phyloP scores from a whole-genome alignment of 2,329 filamentous ascomycete species.

The Botrytis hyacinthi region DNA sequence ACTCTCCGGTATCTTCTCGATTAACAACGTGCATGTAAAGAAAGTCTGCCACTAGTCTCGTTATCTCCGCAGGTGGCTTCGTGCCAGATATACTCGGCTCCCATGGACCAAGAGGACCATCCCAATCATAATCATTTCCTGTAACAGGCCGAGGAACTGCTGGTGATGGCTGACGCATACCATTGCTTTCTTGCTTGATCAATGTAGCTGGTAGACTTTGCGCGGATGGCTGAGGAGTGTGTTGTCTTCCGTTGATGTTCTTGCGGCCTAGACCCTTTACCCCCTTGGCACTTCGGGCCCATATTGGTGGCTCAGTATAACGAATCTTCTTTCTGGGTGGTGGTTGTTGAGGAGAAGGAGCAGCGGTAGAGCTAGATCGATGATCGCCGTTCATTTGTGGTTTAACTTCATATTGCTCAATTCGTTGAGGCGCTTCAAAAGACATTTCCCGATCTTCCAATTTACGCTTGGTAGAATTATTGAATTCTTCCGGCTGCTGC shows the following conservation, averaged over 20 bases:
- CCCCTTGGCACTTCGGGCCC: slow-evolving; percentile 36
- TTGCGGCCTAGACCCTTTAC: slow-evolving; percentile 27
- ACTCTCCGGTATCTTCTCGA: slow-evolving; percentile 63
- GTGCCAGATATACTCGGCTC: slow-evolving; percentile 67
- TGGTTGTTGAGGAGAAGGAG: slow-evolving; percentile 40
- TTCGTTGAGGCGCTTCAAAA: slow-evolving; percentile 26
- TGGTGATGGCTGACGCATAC: slow-evolving; percentile 28
- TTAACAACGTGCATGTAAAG: slow-evolving; percentile 69
- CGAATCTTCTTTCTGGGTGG: slow-evolving; percentile 50
- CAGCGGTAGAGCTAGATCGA: slow-evolving; percentile 22
- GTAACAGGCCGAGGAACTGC: slow-evolving; percentile 21
- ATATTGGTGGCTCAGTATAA: slow-evolving; percentile 53
- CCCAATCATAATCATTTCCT: slow-evolving; percentile 16
- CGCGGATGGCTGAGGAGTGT: slow-evolving; percentile 22
- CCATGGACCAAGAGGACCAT: slow-evolving; percentile 52
- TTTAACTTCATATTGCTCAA: slow-evolving; percentile 26
- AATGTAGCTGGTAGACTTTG: slow-evolving; percentile 18
- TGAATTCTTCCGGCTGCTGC: slow-evolving; percentile 28
- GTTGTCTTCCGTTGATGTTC: slow-evolving; percentile 31
- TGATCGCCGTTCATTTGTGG: slow-evolving; percentile 30
- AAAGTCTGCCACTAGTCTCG: slow-evolving; percentile 77
- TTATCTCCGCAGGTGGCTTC: slow-evolving; percentile 70
- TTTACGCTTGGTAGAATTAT: slow-evolving; percentile 33
- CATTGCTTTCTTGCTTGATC: slow-evolving; percentile 34
- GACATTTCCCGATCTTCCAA: slow-evolving; percentile 34